A percentile compares a stretch with the other conserved stretches of the same genome.
Conservation (phyloP, 2,329 filamentous ascomycete genomes). For the Sclerotiophoma versabilis region DNA sequence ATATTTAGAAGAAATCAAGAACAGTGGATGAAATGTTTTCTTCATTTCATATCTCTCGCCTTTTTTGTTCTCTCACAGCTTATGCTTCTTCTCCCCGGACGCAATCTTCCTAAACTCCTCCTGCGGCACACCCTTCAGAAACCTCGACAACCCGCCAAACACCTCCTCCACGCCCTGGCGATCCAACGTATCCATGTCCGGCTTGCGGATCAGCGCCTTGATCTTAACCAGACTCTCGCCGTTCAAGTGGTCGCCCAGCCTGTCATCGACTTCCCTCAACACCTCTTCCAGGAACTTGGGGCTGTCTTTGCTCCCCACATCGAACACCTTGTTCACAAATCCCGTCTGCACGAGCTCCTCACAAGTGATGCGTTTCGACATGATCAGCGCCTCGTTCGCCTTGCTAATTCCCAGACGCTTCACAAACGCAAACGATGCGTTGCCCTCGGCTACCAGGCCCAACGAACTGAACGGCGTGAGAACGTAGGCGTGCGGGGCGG, state of each 20-base stretch:
- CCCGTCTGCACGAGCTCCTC: constrained; percentile 78
- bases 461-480: constrained; percentile 91
- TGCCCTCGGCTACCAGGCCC: constrained; percentile 89
- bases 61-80: constrained; percentile 65
- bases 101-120: constrained; percentile 87
- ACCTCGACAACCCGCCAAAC: constrained; percentile 82
- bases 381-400: constrained; percentile 91
- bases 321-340: constrained; percentile 86
- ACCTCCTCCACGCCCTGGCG: constrained; percentile 82
- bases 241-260: constrained; percentile 79
- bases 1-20: no score
- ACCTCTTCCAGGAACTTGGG: constrained; percentile 73
- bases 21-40: neutral
- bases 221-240: constrained; percentile 81
- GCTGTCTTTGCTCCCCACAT: constrained; percentile 65
- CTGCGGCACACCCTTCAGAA: constrained; percentile 81
- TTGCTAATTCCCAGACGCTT: constrained; percentile 78
- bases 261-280: constrained; percentile 79
- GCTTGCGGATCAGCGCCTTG: constrained; percentile 80
- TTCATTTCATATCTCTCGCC: neutral
- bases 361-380: constrained; percentile 78
- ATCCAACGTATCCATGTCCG: constrained; percentile 76
- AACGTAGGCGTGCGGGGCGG: constrained; percentile 77
- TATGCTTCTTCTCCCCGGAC: constrained; percentile 90
- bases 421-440: constrained; percentile 78